Base-by-base conservation (phyloP, 2,329 filamentous ascomycete species). In the Trichoderma brevicompactum region DNA sequence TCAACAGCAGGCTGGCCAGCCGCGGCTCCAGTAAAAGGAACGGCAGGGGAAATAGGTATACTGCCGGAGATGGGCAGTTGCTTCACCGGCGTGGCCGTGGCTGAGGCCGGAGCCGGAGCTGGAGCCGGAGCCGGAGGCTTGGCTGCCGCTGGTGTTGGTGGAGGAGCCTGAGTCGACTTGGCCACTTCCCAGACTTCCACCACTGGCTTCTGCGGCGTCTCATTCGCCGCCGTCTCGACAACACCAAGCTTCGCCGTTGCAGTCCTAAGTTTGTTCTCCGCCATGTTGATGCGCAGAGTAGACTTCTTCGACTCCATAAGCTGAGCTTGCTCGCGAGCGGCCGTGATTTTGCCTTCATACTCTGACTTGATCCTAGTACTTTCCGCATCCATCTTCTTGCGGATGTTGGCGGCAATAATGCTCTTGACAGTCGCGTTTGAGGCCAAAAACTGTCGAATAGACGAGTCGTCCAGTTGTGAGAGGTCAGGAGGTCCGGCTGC, bases 151-250 rank as follows among this genome's bases (percentile, higher is more conserved):
- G 72, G 67, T 6, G 70, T 67, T 17, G 72, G 68, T 5, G 74
- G 72, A n/a, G 73, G 70, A 15, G 75, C 70, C 46, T 75, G 74
- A 23, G 77, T 73, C 19, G 61, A 81, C 77, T 94, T 94, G 0
- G 90, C 93, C 62, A 91, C 80, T 68, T 90, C 88, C 91, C 92
- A 97, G 0, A 97, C 94, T 76, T 97, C 93, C 9, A 81, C 86
- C 4, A 98, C 92, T 0, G 93, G 87, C 74, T 88, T 89, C 71
- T 94, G 84, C 0, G 94, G 94, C 0, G 94, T 97, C 54, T 96
- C 90, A n/a, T 83, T 84, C 0, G 90, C 92, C 12, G 94, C 94
- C 53, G 87, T 91, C 72, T 93, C 86, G 3, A 98, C 91, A 1
- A 95, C 87, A 1, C 86, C 85, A 38, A 96, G 79, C 79, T 95